These are phyloP conservation scores for Rhizopogon vesiculosus DNA, from an alignment of 768 basidiomycete genomes.

Conservation along the genomic window DNA sequence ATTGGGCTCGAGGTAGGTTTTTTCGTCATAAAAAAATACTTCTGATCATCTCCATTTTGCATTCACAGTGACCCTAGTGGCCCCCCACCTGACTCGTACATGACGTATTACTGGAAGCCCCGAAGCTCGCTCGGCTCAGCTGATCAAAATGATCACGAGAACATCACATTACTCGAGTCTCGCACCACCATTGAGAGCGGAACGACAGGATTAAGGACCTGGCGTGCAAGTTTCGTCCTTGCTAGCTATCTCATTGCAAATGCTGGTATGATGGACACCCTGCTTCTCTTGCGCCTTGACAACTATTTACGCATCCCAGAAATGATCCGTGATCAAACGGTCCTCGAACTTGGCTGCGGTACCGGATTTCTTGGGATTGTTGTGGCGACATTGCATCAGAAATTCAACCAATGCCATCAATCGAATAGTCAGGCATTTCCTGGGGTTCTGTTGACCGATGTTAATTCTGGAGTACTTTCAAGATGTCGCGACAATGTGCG, in stretches of 20 bases:
- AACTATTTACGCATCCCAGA: slow-evolving; percentile 23
- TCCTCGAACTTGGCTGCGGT: slow-evolving; percentile 76
- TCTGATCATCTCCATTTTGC: background rate
- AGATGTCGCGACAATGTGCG: slow-evolving; percentile 56
- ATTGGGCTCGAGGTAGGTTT: slow-evolving; percentile 24
- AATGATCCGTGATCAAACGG: slow-evolving; percentile 36
- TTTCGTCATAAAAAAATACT: background rate
- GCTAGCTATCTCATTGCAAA: slow-evolving; percentile 55
- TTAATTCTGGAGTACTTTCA: slow-evolving; percentile 55
- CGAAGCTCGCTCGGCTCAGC: background rate
- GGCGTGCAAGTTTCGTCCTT: slow-evolving; percentile 67
- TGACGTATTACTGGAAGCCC: slow-evolving; percentile 61
- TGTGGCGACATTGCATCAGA: slow-evolving; percentile 49
- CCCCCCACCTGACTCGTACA: slow-evolving; percentile 41
- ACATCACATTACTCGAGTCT: slow-evolving; percentile 66
- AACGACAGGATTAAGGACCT: slow-evolving; percentile 77
- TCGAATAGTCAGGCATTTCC: background rate
- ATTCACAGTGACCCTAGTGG: slow-evolving; percentile 18
- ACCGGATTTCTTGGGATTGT: slow-evolving; percentile 71
- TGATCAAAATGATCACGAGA: slow-evolving; percentile 26
- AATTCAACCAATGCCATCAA: slow-evolving; percentile 9
- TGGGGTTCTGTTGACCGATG: slow-evolving; percentile 55
- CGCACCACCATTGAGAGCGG: slow-evolving; percentile 69
- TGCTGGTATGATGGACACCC: slow-evolving; percentile 38
- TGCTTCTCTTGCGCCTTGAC: background rate